phyloP scores from a whole-genome alignment of 2,329 filamentous ascomycete species.

The Scytalidium sp. region DNA sequence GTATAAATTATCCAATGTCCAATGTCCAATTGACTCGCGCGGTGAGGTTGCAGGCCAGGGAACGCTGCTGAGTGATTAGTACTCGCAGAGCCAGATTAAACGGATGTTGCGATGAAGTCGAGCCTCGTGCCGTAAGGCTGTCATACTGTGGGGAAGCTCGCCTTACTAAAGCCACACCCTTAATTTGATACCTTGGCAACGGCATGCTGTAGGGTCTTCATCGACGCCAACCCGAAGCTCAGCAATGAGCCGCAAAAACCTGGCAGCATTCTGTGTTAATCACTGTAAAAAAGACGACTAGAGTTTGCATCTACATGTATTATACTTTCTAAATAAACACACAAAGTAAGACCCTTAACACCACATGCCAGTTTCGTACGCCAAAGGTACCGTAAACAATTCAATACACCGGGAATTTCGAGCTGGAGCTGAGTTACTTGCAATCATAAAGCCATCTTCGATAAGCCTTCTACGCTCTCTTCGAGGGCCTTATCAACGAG shows the following conservation, averaged over 20 bases:
- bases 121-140: not conserved
- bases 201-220: too few species aligned
- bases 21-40: not conserved
- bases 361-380: too few species aligned
- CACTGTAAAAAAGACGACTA: too few species aligned
- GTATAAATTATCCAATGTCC: not conserved
- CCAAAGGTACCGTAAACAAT: too few species aligned
- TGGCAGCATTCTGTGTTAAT: too few species aligned
- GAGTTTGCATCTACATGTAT: too few species aligned
- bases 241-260: too few species aligned
- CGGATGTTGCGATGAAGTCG: not conserved
- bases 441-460: not conserved
- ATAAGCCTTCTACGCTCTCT: not conserved
- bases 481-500: not conserved
- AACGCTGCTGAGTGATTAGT: not conserved
- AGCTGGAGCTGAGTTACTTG: too few species aligned
- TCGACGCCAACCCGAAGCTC: too few species aligned
- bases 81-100: not conserved
- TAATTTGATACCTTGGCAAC: not conserved
- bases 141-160: not conserved
- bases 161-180: not conserved
- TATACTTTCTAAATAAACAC: too few species aligned
- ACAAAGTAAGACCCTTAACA: too few species aligned
- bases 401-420: too few species aligned
- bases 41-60: not conserved